Evolutionary conservation across 2,329 filamentous ascomycete genomes (phyloP).

Genomic region (Scopulariopsis brevicaulis): DNA sequence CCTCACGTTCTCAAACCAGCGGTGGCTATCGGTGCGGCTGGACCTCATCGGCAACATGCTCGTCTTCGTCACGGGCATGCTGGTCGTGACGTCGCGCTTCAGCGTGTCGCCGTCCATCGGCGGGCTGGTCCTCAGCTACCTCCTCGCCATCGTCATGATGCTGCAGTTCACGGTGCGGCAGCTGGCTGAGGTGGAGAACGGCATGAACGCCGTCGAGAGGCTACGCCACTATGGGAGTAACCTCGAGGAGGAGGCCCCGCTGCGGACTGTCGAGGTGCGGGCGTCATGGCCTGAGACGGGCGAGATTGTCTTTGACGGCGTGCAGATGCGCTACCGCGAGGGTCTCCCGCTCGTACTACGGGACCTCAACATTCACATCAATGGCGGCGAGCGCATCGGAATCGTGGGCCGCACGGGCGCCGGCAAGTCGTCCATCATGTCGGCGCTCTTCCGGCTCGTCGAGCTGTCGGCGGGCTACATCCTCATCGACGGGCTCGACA

Average conservation of each 20-base stretch:
- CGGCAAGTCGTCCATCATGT: constrained; percentile 78
- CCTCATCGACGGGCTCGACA: constrained; percentile 55
- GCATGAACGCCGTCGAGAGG: constrained; percentile 94
- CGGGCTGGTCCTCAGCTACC: constrained; percentile 85
- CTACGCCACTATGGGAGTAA: constrained; percentile 80
- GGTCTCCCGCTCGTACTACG: constrained; percentile 63
- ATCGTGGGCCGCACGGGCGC: constrained; percentile 75
- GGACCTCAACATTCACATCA: constrained; percentile 60
- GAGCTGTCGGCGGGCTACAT: constrained; percentile 53
- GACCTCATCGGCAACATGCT: constrained; percentile 76
- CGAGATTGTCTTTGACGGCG: constrained; percentile 64
- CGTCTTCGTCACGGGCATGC: constrained; percentile 77
- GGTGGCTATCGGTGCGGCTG: constrained; percentile 79
- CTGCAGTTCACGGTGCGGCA: constrained; percentile 92
- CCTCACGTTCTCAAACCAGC: constrained; percentile 88
- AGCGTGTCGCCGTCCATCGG: constrained; percentile 72
- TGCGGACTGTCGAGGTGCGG: constrained; percentile 63
- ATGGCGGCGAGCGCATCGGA: constrained; percentile 67
- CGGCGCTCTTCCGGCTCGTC: constrained; percentile 65
- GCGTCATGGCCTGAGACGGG: constrained; percentile 77
- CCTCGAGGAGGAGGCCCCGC: constrained; percentile 80
- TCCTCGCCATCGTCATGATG: constrained; percentile 87
- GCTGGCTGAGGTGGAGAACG: constrained; percentile 90
- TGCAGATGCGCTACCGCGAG: constrained; percentile 68
- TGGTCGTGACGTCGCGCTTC: constrained; percentile 88